Evolutionary conservation across 306 rosid species (phyloP).

Genomic region (Citrullus colocynthis): DNA sequence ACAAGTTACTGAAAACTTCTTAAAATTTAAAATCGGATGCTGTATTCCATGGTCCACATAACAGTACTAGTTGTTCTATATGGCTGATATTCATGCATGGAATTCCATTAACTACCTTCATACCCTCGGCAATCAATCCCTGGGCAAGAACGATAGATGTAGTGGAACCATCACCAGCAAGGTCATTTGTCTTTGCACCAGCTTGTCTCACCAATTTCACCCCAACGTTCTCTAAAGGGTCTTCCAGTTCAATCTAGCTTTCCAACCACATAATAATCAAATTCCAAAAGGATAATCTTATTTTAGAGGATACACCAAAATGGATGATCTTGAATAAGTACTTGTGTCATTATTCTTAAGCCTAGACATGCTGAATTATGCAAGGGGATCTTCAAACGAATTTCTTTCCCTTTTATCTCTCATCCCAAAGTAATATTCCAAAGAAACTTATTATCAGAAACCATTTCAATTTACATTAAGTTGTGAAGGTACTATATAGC

Average conservation of each 20-base stretch:
- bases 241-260: slow-evolving; percentile 76
- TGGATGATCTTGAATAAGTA: neutral
- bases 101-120: slow-evolving; percentile 38
- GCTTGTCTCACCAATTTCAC: slow-evolving; percentile 96
- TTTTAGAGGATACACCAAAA: neutral
- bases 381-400: neutral
- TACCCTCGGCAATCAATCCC: slow-evolving; percentile 84
- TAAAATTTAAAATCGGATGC: neutral
- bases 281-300: neutral
- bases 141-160: slow-evolving; percentile 85
- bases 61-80: neutral
- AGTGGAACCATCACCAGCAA: slow-evolving; percentile 92
- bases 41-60: neutral
- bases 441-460: neutral
- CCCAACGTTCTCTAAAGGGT: slow-evolving; percentile 85
- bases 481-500: neutral
- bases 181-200: slow-evolving; percentile 85
- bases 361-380: neutral
- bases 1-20: neutral
- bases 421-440: neutral
- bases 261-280: neutral
- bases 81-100: slow-evolving; percentile 1
- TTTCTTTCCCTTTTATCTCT: neutral
- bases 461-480: neutral
- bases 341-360: neutral